Percentiles rank a stretch among this genome's conserved stretches.
These are phyloP conservation scores for Penicillium sp. DNA, from an alignment of 2,329 filamentous ascomycete species.

Conservation along the genomic window DNA sequence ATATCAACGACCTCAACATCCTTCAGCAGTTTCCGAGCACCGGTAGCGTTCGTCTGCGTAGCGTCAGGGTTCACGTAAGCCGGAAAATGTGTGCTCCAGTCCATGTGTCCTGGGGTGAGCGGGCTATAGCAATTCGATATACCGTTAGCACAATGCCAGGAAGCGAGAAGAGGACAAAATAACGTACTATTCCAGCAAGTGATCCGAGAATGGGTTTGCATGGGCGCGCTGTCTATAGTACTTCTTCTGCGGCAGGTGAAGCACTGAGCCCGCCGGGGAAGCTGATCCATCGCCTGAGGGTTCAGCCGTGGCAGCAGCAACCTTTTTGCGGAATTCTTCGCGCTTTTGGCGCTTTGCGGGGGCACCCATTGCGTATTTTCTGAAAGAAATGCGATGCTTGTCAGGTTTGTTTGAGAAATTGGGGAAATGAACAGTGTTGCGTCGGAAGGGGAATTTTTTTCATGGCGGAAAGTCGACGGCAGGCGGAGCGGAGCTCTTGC, in stretches of 20 bases:
- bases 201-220: conserved; percentile 97
- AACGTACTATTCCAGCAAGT: conserved; percentile 81
- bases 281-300: conserved; percentile 28
- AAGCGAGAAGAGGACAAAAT: conserved; percentile 20
- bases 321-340: conserved; percentile 65
- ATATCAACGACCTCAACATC: conserved; percentile 94
- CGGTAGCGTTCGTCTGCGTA: conserved; percentile 37
- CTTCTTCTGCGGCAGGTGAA: conserved; percentile 83
- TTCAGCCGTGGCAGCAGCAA: conserved; percentile 34
- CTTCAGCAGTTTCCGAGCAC: conserved; percentile 58
- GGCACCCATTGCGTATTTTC: conserved; percentile 11
- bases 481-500: neutral
- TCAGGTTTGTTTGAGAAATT: neutral
- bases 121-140: conserved; percentile 62
- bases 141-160: neutral
- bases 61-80: conserved; percentile 61
- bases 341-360: conserved; percentile 58
- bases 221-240: conserved; percentile 96
- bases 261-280: conserved; percentile 44
- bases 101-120: conserved; percentile 78
- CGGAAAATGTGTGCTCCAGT: conserved; percentile 87
- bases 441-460: conserved; percentile 11
- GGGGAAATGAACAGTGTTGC: neutral
- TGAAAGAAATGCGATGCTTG: too few species aligned
- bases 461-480: neutral